Evolutionary conservation across 2,329 filamentous ascomycete species (phyloP).

Genomic region (Aureobasidium vineae): DNA sequence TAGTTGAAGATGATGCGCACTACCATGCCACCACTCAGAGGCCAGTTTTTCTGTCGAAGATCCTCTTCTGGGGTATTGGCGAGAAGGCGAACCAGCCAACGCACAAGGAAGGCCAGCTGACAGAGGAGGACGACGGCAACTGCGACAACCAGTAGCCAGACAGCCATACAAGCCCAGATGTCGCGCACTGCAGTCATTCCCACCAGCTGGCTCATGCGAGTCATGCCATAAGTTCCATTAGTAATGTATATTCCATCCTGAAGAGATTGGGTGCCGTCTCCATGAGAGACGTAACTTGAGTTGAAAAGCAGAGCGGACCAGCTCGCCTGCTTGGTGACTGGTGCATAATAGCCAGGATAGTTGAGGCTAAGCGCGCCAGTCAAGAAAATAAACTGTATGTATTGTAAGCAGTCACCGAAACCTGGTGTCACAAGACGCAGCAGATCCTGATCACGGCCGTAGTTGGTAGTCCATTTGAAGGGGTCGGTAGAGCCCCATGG

Average conservation of each 20-base stretch:
- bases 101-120: constrained; percentile 71
- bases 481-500: constrained; percentile 91
- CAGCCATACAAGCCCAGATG: constrained; percentile 90
- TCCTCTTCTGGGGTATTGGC: constrained; percentile 78
- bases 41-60: constrained; percentile 83
- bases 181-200: constrained; percentile 75
- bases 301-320: constrained; percentile 96
- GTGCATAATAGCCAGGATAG: constrained; percentile 94
- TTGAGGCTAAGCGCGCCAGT: constrained; percentile 82
- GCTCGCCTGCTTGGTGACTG: constrained; percentile 77
- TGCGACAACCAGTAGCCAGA: constrained; percentile 82
- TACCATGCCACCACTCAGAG: constrained; percentile 62
- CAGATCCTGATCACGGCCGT: constrained; percentile 88
- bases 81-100: constrained; percentile 72
- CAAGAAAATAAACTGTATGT: constrained; percentile 88
- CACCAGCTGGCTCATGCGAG: constrained; percentile 74
- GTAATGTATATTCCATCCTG: constrained; percentile 84
- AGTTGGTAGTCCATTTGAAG: constrained; percentile 98
- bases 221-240: constrained; percentile 74
- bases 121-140: constrained; percentile 64
- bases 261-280: constrained; percentile 63
- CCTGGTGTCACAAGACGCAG: constrained; percentile 90
- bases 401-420: constrained; percentile 94
- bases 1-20: constrained; percentile 89
- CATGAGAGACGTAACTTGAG: constrained; percentile 74